Conservation (phyloP, 2,329 filamentous ascomycete genomes). For the Ramularia endophylla region DNA sequence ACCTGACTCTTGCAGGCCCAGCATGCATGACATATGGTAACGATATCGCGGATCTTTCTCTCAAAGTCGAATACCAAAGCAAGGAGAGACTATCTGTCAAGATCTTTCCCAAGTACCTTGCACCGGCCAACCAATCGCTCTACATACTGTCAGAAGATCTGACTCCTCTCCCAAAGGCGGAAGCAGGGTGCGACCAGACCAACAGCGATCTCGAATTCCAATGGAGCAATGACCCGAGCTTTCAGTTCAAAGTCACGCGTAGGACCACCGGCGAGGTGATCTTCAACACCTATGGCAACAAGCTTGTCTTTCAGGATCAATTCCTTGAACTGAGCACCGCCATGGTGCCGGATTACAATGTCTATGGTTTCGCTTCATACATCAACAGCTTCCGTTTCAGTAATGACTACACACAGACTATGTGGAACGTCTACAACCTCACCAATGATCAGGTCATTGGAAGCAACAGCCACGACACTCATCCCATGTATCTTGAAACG, state of each 20-base stretch:
- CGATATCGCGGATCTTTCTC: slow-evolving; percentile 23
- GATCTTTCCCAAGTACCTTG: slow-evolving; percentile 24
- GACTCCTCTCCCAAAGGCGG: slow-evolving; percentile 14
- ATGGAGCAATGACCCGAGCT: slow-evolving; percentile 29
- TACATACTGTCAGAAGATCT: slow-evolving; percentile 19
- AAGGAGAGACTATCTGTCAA: no score
- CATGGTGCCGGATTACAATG: slow-evolving; percentile 26
- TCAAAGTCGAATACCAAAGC: slow-evolving; percentile 26
- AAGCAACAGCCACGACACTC: slow-evolving; percentile 27
- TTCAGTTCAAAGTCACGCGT: slow-evolving; percentile 27
- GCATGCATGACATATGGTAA: slow-evolving; percentile 28
- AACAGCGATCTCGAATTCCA: slow-evolving; percentile 25
- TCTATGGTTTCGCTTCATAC: slow-evolving; percentile 29
- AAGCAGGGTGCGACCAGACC: slow-evolving; percentile 12
- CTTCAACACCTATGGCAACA: slow-evolving; percentile 28
- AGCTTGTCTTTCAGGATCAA: slow-evolving; percentile 29
- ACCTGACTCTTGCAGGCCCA: slow-evolving; percentile 25
- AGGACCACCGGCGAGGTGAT: slow-evolving; percentile 22
- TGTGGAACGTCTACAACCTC: slow-evolving; percentile 26
- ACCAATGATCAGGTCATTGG: slow-evolving; percentile 22
- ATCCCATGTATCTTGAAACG: slow-evolving; percentile 32
- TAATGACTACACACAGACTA: slow-evolving; percentile 29
- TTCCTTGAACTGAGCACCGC: slow-evolving; percentile 28
- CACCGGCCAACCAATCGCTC: slow-evolving; percentile 18
- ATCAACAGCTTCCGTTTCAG: slow-evolving; percentile 27